phyloP scores from a whole-genome alignment of 2,329 filamentous ascomycete species.

The Colletotrichum orbiculare region DNA sequence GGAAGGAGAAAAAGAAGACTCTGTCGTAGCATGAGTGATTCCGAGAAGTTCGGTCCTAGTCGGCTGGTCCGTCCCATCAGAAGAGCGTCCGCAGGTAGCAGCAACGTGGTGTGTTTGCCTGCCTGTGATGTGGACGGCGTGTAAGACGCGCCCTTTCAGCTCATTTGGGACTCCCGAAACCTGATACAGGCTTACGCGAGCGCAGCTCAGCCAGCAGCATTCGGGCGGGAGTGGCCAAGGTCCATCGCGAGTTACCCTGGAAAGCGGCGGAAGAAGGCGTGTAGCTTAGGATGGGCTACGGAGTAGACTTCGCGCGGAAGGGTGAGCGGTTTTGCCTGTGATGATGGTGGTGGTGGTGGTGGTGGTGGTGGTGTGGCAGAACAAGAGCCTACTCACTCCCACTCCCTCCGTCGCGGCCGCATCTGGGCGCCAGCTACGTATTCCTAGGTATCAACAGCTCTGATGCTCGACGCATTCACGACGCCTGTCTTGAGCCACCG shows the following conservation, averaged over 20 bases:
- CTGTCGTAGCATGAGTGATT: too few species aligned
- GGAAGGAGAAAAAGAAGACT: background rate
- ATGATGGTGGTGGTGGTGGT: slow-evolving; percentile 1
- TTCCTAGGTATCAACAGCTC: too few species aligned
- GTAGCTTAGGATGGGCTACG: too few species aligned
- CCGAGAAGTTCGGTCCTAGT: too few species aligned
- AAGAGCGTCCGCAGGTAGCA: too few species aligned
- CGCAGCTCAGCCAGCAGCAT: slow-evolving; percentile 5
- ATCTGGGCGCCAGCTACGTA: slow-evolving; percentile 7
- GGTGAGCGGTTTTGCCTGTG: background rate
- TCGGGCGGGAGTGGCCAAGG: background rate
- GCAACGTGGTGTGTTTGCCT: background rate
- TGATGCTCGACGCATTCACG: too few species aligned
- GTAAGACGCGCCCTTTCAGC: background rate
- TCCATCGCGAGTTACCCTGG: background rate
- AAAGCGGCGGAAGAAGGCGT: background rate
- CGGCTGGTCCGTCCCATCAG: too few species aligned
- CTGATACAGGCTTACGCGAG: slow-evolving; percentile 3
- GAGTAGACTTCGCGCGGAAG: too few species aligned
- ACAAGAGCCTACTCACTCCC: slow-evolving; percentile 5
- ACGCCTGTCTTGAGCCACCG: too few species aligned
- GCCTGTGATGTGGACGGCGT: background rate
- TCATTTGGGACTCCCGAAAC: slow-evolving; percentile 3
- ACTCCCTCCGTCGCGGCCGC: slow-evolving; percentile 1
- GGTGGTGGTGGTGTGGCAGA: background rate